These are phyloP conservation scores for Bruguiera hainesii DNA, from an alignment of 441 rosid genomes.

Conservation along the genomic window DNA sequence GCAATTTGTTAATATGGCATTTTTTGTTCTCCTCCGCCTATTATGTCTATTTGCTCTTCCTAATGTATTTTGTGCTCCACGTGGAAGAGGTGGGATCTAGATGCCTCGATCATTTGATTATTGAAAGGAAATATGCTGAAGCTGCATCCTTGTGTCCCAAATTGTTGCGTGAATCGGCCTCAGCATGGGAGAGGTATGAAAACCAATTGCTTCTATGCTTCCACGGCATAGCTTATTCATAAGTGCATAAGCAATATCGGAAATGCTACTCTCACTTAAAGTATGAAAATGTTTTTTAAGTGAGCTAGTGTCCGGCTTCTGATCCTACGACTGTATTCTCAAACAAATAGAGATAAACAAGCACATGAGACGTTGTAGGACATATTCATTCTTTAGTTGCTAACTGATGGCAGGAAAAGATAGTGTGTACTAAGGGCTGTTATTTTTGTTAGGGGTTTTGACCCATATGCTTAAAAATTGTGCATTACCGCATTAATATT, in stretches of 20 bases:
- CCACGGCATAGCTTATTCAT: conserved; percentile 19
- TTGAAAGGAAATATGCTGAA: conserved; percentile 94
- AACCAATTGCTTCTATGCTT: conserved; percentile 19
- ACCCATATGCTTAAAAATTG: not conserved
- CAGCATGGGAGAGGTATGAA: conserved; percentile 98
- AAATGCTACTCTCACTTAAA: not conserved
- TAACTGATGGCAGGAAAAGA: no score
- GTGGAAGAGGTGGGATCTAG: conserved; percentile 88
- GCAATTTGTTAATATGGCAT: no score
- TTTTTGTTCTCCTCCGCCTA: no score
- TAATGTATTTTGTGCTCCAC: conserved; percentile 14
- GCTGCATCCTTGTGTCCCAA: conserved; percentile 99
- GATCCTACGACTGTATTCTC: no score
- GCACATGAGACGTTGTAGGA: no score
- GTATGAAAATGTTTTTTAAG: no score
- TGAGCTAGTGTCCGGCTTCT: no score
- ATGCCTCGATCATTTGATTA: conserved; percentile 98
- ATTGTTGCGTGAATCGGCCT: conserved; percentile 85
- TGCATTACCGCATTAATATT: not conserved
- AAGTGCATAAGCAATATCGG: conserved; percentile 10
- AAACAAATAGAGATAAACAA: no score
- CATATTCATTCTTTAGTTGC: no score
- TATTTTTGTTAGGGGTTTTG: not conserved
- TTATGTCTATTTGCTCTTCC: not conserved
- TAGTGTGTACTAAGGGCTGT: no score